phyloP scores from a whole-genome alignment of 805 yeast genomes.

The Wickerhamomyces pijperi region DNA sequence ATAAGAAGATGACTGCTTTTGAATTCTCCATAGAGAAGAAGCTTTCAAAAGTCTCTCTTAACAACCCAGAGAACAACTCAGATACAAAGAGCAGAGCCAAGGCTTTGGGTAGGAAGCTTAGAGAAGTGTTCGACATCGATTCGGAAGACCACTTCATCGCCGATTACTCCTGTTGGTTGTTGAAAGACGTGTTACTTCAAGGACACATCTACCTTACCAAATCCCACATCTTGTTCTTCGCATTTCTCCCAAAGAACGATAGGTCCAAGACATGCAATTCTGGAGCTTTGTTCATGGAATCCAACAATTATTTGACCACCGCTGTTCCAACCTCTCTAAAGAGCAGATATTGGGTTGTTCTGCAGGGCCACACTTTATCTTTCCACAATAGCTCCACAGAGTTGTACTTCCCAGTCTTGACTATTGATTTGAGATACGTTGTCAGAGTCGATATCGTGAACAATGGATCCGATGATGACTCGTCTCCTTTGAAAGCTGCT shows the following conservation, averaged over 20 bases:
- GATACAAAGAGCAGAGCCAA: conserved; percentile 21
- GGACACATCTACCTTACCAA: conserved; percentile 74
- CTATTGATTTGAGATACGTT: conserved; percentile 62
- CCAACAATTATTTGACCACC: conserved; percentile 6
- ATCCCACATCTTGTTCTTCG: conserved; percentile 58
- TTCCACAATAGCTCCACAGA: conserved; percentile 66
- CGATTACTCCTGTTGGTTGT: conserved; percentile 71
- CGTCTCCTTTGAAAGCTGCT: no score
- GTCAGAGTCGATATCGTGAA: conserved; percentile 42
- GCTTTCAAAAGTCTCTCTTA: conserved; percentile 2
- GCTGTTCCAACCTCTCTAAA: conserved; percentile 18
- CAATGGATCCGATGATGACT: conserved; percentile 1
- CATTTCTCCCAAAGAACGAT: conserved; percentile 56
- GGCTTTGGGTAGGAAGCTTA: conserved; percentile 25
- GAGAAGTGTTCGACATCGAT: conserved; percentile 30
- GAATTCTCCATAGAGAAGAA: conserved; percentile 18
- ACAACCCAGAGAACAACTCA: conserved; percentile 1
- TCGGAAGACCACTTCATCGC: conserved; percentile 43
- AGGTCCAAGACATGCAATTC: conserved; percentile 31
- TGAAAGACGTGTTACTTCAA: conserved; percentile 73
- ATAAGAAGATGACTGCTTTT: conserved; percentile 14
- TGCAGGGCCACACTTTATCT: conserved; percentile 57
- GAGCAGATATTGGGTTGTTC: conserved; percentile 67
- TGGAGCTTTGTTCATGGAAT: conserved; percentile 38
- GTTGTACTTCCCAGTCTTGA: conserved; percentile 70